phyloP scores from a whole-genome alignment of 768 basidiomycete genomes.

The Pisolithus marmoratus region DNA sequence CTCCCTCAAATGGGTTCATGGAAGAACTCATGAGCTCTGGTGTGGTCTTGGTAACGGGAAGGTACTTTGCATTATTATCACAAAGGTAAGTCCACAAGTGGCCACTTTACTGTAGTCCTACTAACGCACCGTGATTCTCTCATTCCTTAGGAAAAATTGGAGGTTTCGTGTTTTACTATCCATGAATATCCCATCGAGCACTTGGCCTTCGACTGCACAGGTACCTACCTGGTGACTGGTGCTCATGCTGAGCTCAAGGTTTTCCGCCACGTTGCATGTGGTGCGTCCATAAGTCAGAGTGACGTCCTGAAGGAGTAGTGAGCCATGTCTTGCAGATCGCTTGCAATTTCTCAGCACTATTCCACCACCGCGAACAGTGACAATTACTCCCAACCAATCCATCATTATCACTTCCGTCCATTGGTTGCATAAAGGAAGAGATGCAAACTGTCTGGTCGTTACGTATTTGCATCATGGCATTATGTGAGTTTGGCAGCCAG shows the following conservation, averaged over 20 bases:
- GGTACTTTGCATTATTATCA: conserved; percentile 1
- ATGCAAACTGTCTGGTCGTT: conserved; percentile 1
- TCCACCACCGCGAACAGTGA: not conserved
- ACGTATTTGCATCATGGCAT: conserved; percentile 3
- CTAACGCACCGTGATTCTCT: not conserved
- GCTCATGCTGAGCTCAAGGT: not conserved
- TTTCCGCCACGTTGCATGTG: not conserved
- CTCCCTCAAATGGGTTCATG: not conserved
- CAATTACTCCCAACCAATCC: not conserved
- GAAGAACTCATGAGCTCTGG: not conserved
- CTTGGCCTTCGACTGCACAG: not conserved
- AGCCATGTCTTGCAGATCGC: not conserved
- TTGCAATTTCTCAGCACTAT: not conserved
- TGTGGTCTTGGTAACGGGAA: conserved; percentile 1
- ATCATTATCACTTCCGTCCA: not conserved
- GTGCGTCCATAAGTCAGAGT: not conserved
- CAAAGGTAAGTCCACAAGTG: not conserved
- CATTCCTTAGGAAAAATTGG: not conserved
- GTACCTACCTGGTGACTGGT: not conserved
- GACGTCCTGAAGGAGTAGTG: not conserved
- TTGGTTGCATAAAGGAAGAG: not conserved
- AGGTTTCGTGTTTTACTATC: not conserved
- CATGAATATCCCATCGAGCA: not conserved
- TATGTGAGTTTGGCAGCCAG: not conserved
- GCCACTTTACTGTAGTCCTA: not conserved